Base-by-base conservation (phyloP, 2,329 filamentous ascomycete genomes). In the Penicillium verrucosum region DNA sequence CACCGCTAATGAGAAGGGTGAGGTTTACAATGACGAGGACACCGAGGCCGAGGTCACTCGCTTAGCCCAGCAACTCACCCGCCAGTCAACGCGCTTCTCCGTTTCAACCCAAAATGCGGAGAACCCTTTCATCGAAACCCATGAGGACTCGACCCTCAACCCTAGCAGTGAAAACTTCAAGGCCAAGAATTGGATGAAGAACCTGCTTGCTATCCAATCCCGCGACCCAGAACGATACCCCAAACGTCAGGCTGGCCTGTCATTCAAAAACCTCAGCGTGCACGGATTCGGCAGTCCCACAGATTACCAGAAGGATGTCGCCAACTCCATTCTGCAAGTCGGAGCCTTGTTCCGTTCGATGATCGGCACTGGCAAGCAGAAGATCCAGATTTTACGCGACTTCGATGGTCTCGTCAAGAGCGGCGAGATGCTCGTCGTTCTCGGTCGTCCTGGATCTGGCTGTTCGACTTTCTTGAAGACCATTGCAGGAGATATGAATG, bases 381-480 rank as follows among this genome's bases (percentile, higher is more conserved):
- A 75, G 64, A 87, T 85, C 60, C 80, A 85, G 34, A 89, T 89
- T 59, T 73, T 90, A 18, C 78, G 80, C 32, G 75, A 80, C 54
- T 88, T 90, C 58, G 82, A 89, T 63, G 88, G 88, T 4, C 61
- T 89, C 3, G 70, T 90, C 14, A 77, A 76, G 49, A 78, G 75
- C 50, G 82, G 82, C 36, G 82, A 85, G 71, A 82, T 85, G 78
- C 73, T 84, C 50, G 75, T 84, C 11, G 82, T 85, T 1, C 75
- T 85, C 0, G 82, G 82, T 3, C 76, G 76, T 48, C 78, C 78
- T 8, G 78, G 78, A 49, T 58, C 73, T 56, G 77, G 77, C 56
- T 96, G 92, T 73, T 90, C 89, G n/a, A 95, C 91, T 2, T 87
- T 95, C 62, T 78, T 96, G 62, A 95, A 95, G 80, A 90, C 90